These are phyloP conservation scores for Malassezia brasiliensis DNA, from an alignment of 1,284 basidiomycete genomes.

Conservation along the genomic window DNA sequence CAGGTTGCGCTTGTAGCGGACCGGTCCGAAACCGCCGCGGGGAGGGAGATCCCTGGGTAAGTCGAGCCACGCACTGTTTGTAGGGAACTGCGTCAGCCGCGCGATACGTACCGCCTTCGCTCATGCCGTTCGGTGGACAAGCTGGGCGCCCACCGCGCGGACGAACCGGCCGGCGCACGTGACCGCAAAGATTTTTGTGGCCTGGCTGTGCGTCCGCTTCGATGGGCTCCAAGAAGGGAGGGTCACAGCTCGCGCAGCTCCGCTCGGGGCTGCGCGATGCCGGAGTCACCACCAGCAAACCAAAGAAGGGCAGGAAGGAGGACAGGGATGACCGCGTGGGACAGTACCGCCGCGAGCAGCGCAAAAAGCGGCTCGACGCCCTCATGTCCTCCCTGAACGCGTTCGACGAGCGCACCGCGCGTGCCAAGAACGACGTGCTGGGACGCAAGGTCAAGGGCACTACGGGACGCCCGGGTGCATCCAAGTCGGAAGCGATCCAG, in stretches of 20 bases:
- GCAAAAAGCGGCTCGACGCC: conserved; percentile 61
- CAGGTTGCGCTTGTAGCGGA: conserved; percentile 93
- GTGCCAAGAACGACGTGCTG: conserved; percentile 78
- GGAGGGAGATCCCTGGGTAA: conserved; percentile 82
- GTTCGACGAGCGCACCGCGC: conserved; percentile 58
- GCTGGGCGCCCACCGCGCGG: background rate
- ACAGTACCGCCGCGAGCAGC: conserved; percentile 24
- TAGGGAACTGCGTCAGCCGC: conserved; percentile 10
- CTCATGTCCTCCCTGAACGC: conserved; percentile 80
- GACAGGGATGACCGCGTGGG: conserved; percentile 50
- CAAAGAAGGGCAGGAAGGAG: conserved; percentile 49
- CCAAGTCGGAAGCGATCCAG: conserved; percentile 79
- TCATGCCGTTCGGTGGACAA: conserved; percentile 6
- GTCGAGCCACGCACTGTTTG: conserved; percentile 14
- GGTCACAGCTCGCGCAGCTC: conserved; percentile 47
- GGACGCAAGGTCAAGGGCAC: conserved; percentile 76
- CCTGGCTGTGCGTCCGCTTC: background rate
- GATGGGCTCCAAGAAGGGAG: conserved; percentile 35
- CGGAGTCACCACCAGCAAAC: conserved; percentile 36
- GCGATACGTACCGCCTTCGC: conserved; percentile 14
- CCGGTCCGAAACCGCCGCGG: conserved; percentile 75
- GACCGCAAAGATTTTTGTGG: background rate
- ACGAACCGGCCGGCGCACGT: conserved; percentile 6
- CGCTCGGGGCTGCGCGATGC: conserved; percentile 34
- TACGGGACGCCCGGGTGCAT: conserved; percentile 69